These are phyloP conservation scores for Jimgerdemannia flammicorona DNA, from an alignment of 192 early-diverging fungal genomes.

Conservation along the genomic window DNA sequence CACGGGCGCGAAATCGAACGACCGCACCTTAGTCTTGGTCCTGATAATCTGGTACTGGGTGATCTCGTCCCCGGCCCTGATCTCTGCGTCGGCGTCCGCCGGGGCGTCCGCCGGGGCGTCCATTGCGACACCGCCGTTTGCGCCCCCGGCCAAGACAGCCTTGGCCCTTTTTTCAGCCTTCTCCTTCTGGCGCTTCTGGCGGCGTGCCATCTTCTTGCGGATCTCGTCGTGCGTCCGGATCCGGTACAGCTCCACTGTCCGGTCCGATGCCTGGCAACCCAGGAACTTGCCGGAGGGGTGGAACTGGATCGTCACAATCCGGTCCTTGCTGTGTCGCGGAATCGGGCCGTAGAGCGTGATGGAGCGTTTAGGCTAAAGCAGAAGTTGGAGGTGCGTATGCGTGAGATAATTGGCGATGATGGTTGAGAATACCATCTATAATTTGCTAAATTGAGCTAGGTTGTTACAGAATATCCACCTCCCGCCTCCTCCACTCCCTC, in stretches of 20 bases:
- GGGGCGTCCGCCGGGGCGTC: constrained; percentile 32
- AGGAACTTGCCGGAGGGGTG: constrained; percentile 77
- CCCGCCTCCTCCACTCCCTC: background rate
- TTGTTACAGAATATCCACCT: background rate
- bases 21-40: constrained; percentile 74
- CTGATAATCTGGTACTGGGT: constrained; percentile 67
- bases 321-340: constrained; percentile 76
- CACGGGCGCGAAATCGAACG: constrained; percentile 67
- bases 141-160: constrained; percentile 16
- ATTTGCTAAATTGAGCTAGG: constrained; percentile 4
- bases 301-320: constrained; percentile 74
- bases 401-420: background rate
- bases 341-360: constrained; percentile 74
- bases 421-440: constrained; percentile 21
- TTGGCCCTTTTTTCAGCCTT: constrained; percentile 54
- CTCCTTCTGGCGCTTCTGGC: constrained; percentile 72
- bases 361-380: constrained; percentile 47
- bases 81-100: constrained; percentile 40
- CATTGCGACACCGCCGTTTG: constrained; percentile 27
- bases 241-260: constrained; percentile 80
- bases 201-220: constrained; percentile 76
- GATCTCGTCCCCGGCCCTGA: constrained; percentile 77
- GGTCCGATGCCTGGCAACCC: constrained; percentile 77
- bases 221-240: constrained; percentile 76
- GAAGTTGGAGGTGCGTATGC: background rate